phyloP scores from a whole-genome alignment of 1,284 basidiomycete genomes.

The Rhizoctonia solani region DNA sequence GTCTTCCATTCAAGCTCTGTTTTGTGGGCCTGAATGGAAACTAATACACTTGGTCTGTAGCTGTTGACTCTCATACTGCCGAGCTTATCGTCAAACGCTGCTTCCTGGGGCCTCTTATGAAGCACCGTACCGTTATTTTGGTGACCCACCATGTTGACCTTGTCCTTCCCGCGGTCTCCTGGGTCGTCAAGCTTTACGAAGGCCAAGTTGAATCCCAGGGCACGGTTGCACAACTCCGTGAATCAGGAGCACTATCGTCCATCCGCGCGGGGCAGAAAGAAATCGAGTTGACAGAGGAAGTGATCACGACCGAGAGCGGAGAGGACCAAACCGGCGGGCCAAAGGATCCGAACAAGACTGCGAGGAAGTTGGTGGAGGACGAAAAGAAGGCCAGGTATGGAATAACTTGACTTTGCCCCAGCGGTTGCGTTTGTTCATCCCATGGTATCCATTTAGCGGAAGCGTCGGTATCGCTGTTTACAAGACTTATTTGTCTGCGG shows the following conservation, averaged over 20 bases:
- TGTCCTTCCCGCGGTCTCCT: conserved; percentile 69
- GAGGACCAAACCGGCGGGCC: not conserved
- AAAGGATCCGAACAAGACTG: conserved; percentile 18
- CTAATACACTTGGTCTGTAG: conserved; percentile 18
- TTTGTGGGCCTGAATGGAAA: not conserved
- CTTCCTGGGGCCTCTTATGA: conserved; percentile 40
- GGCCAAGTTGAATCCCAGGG: conserved; percentile 73
- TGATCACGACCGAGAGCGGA: not conserved
- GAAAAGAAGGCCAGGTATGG: conserved; percentile 33
- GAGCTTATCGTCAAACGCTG: conserved; percentile 1
- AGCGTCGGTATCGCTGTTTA: conserved; percentile 21
- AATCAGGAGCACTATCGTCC: conserved; percentile 58
- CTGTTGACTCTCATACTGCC: conserved; percentile 35
- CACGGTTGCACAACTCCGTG: conserved; percentile 60
- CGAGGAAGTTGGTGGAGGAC: conserved; percentile 34
- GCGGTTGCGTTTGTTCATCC: too few relatives aligned
- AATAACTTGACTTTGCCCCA: too few relatives aligned
- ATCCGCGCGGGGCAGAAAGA: conserved; percentile 9
- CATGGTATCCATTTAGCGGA: conserved; percentile 13
- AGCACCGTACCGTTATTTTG: conserved; percentile 49
- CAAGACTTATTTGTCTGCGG: conserved; percentile 27
- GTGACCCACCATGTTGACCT: conserved; percentile 51
- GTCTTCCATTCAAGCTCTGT: not conserved
- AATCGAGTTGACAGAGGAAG: conserved; percentile 7
- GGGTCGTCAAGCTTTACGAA: conserved; percentile 74